Evolutionary conservation across 2,329 filamentous ascomycete genomes (phyloP).

Genomic region (Sporothrix luriei): DNA sequence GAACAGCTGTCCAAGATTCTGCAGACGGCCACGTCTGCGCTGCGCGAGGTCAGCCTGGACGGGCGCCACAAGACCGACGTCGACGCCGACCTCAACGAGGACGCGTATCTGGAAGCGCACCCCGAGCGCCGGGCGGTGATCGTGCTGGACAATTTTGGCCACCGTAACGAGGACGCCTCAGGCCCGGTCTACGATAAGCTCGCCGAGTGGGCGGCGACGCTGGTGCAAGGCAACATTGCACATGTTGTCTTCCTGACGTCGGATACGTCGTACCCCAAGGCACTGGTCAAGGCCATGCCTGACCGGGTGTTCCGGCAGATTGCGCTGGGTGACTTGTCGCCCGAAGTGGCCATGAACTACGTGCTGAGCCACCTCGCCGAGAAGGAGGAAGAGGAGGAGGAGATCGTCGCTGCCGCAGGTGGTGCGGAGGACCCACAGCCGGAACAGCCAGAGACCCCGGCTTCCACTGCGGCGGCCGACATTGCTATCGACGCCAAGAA

Average conservation of each 20-base stretch:
- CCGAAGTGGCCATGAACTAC: conserved; percentile 83
- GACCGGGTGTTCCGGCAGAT: conserved; percentile 89
- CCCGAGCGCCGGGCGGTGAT: conserved; percentile 81
- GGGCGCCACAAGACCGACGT: conserved; percentile 64
- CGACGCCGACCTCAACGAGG: conserved; percentile 65
- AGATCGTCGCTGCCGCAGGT: conserved; percentile 38
- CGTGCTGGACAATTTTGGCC: conserved; percentile 87
- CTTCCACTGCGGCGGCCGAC: background rate
- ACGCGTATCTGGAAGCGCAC: conserved; percentile 87
- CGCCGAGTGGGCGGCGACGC: conserved; percentile 83
- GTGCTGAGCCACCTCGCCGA: conserved; percentile 78
- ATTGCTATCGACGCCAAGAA: conserved; percentile 26
- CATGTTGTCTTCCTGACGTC: conserved; percentile 94
- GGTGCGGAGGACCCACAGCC: conserved; percentile 38
- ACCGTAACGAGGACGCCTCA: conserved; percentile 69
- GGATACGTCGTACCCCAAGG: conserved; percentile 85
- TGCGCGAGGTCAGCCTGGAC: conserved; percentile 75
- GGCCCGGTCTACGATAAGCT: conserved; percentile 73
- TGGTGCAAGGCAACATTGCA: conserved; percentile 85
- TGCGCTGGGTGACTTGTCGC: conserved; percentile 81
- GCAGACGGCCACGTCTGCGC: conserved; percentile 76
- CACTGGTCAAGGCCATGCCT: conserved; percentile 80
- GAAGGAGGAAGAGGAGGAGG: conserved; percentile 44
- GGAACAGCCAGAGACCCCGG: conserved; percentile 29
- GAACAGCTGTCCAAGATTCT: conserved; percentile 87